Evolutionary conservation across 164 flowering plant genomes (phyloP).

Genomic region (Stephania yunnanensis): DNA sequence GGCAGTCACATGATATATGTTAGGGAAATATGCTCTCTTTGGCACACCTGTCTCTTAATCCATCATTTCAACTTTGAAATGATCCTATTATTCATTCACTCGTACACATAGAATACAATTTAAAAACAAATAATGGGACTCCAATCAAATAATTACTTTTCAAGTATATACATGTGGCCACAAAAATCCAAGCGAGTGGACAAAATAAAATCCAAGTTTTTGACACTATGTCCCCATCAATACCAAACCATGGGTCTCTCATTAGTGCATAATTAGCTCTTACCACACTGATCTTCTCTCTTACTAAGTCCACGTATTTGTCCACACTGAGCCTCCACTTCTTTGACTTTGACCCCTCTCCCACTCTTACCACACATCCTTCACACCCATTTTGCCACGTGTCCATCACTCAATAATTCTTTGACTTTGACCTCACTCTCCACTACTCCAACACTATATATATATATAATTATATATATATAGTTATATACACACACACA

Average conservation of each 20-base stretch:
- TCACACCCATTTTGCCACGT: neutral
- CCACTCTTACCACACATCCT: neutral
- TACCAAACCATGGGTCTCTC: neutral
- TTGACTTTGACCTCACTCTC: conserved; percentile 4
- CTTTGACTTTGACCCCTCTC: neutral
- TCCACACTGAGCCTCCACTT: neutral
- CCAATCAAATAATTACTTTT: too few relatives aligned
- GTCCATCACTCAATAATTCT: neutral
- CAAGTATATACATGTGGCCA: too few relatives aligned
- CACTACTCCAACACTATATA: conserved; percentile 4
- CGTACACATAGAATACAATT: too few relatives aligned
- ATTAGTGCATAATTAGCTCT: neutral
- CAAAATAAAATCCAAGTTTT: neutral
- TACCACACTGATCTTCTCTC: neutral
- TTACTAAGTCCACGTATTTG: neutral
- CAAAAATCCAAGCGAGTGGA: neutral
- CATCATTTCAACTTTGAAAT: too few relatives aligned
- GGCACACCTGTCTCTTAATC: too few relatives aligned
- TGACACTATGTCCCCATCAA: neutral
- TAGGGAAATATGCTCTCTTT: too few relatives aligned
- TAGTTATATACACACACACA: too few relatives aligned
- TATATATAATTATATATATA: too few relatives aligned
- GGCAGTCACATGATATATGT: too few relatives aligned
- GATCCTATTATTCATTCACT: too few relatives aligned
- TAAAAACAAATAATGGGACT: too few relatives aligned